Conservation (phyloP, 768 basidiomycete genomes). For the Lactarius trivialis region DNA sequence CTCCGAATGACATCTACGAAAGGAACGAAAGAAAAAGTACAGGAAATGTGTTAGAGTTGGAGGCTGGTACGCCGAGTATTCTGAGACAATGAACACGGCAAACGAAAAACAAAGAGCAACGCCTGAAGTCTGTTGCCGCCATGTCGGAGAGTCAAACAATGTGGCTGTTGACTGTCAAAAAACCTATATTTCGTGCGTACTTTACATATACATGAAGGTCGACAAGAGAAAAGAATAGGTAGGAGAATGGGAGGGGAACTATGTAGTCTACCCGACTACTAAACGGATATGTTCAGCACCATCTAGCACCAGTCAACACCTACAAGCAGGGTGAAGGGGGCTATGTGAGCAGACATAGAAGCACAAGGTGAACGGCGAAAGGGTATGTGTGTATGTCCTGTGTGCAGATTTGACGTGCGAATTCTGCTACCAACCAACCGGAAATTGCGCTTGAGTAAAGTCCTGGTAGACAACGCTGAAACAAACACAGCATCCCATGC, state of each 20-base stretch:
- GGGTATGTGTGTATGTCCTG: neutral
- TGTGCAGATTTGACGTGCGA: neutral
- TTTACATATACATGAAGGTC: conserved; percentile 15
- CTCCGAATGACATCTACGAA: conserved; percentile 19
- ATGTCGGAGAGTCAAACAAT: conserved; percentile 32
- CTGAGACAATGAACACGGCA: neutral
- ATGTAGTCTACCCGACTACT: neutral
- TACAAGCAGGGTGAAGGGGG: neutral
- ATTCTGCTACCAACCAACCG: neutral
- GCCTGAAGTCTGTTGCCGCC: conserved; percentile 13
- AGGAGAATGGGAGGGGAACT: neutral
- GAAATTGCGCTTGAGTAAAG: neutral
- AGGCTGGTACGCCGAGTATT: neutral
- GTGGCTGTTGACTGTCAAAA: conserved; percentile 29
- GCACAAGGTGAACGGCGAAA: neutral
- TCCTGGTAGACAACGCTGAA: neutral
- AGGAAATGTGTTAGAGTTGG: neutral
- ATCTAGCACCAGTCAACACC: neutral
- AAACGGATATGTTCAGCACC: neutral
- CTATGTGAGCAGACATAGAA: neutral
- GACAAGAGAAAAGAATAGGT: neutral
- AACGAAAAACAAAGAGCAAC: neutral
- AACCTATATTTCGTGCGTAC: conserved; percentile 16
- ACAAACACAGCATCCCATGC: neutral
- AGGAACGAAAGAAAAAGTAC: neutral